Conservation (phyloP, 2,329 filamentous ascomycete species). For the Neopestalotiopsis clavispora region DNA sequence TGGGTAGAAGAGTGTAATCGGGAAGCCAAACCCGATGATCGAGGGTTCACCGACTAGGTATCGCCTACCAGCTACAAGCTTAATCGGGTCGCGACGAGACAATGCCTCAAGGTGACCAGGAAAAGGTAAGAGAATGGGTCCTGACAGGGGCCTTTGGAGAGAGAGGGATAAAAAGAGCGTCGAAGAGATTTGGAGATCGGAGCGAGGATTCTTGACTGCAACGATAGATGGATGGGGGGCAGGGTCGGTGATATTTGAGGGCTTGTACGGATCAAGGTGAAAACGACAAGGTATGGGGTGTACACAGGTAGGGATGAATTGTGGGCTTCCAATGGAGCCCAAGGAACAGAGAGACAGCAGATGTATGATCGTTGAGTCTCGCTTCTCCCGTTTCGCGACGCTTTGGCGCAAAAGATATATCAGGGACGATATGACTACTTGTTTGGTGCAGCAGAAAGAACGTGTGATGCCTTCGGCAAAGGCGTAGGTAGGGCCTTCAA, state of each 20-base stretch:
- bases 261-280: slow-evolving; percentile 28
- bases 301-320: slow-evolving; percentile 33
- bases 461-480: slow-evolving; percentile 35
- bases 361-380: slow-evolving; percentile 24
- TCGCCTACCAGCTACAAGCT: slow-evolving; percentile 29
- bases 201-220: slow-evolving; percentile 34
- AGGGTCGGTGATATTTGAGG: slow-evolving; percentile 39
- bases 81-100: slow-evolving; percentile 32
- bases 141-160: slow-evolving; percentile 29
- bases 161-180: slow-evolving; percentile 25
- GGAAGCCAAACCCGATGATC: slow-evolving; percentile 42
- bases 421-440: slow-evolving; percentile 34
- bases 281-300: slow-evolving; percentile 32
- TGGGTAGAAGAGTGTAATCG: slow-evolving; percentile 34
- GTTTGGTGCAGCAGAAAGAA: slow-evolving; percentile 30
- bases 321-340: slow-evolving; percentile 28
- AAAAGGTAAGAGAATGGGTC: slow-evolving; percentile 26
- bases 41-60: slow-evolving; percentile 41
- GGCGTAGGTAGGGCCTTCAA: slow-evolving; percentile 25
- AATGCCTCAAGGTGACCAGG: slow-evolving; percentile 25
- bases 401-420: slow-evolving; percentile 28
- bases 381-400: neutral
- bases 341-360: slow-evolving; percentile 29
- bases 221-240: slow-evolving; percentile 30
- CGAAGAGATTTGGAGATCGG: slow-evolving; percentile 35